Percentiles rank a stretch among this genome's conserved stretches.
Conservation (phyloP, 208 protist species). For the Trypanosoma platydactyli region DNA sequence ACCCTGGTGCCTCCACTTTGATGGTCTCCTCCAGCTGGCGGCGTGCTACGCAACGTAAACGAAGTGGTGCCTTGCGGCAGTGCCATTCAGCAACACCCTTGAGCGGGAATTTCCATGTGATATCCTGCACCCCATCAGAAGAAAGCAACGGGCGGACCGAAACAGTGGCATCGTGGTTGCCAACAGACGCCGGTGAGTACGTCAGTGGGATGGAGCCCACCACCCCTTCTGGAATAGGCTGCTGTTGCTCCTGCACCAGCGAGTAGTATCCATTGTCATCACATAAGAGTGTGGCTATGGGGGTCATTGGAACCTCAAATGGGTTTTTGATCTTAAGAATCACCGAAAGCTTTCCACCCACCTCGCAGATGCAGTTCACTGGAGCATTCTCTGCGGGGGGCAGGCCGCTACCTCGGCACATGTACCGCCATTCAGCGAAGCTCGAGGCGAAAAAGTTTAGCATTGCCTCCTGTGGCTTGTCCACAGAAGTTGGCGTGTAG, state of each 20-base stretch:
- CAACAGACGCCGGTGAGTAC: slow-evolving; percentile 69
- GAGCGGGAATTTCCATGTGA: slow-evolving; percentile 82
- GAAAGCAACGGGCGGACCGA: slow-evolving; percentile 44
- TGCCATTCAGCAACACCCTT: slow-evolving; percentile 77
- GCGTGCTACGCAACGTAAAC: slow-evolving; percentile 61
- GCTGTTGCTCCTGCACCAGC: slow-evolving; percentile 26
- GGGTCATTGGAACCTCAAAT: slow-evolving; percentile 49
- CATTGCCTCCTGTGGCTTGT: slow-evolving; percentile 42
- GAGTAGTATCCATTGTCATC: slow-evolving; percentile 34
- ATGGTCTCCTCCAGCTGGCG: slow-evolving; percentile 51
- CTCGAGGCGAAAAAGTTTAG: slow-evolving; percentile 64
- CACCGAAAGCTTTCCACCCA: slow-evolving; percentile 41
- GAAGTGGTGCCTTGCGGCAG: slow-evolving; percentile 40
- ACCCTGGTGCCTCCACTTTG: slow-evolving; percentile 46
- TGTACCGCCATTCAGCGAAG: slow-evolving; percentile 84
- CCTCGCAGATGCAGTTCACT: slow-evolving; percentile 48
- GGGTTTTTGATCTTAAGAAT: slow-evolving; percentile 75
- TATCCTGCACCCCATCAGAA: slow-evolving; percentile 29
- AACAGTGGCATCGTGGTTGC: slow-evolving; percentile 53
- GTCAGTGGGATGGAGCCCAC: slow-evolving; percentile 47
- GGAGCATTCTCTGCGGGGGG: slow-evolving; percentile 48
- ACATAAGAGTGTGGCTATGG: slow-evolving; percentile 36
- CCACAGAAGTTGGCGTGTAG: slow-evolving; percentile 81
- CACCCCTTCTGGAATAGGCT: slow-evolving; percentile 41
- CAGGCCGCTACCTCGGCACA: slow-evolving; percentile 61